Percentiles rank a stretch among this genome's conserved stretches.
phyloP scores from a whole-genome alignment of 768 basidiomycete genomes.

The Sistotremastrum suecicum region DNA sequence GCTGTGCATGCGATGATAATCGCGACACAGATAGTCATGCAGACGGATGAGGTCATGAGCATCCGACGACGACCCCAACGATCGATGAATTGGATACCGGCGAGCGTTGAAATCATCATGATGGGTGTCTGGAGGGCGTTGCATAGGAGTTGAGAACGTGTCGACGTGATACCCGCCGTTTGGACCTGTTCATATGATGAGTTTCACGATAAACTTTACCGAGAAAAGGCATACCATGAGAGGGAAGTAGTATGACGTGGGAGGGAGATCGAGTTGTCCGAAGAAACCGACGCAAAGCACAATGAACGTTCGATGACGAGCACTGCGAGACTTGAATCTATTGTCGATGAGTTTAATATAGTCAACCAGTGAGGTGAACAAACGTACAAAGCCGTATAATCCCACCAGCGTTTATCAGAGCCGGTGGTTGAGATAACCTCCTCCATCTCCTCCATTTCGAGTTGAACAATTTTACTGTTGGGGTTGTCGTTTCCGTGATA shows the following conservation, averaged over 20 bases:
- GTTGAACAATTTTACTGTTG: conserved; percentile 14
- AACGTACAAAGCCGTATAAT: conserved; percentile 14
- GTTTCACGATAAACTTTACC: background rate
- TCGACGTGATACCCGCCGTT: conserved; percentile 21
- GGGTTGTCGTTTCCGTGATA: conserved; percentile 17
- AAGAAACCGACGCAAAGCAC: conserved; percentile 13
- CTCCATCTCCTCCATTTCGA: conserved; percentile 19
- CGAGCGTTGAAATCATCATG: conserved; percentile 20
- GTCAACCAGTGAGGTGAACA: conserved; percentile 3
- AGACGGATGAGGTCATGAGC: conserved; percentile 17
- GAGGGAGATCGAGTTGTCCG: conserved; percentile 12
- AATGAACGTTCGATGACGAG: conserved; percentile 9
- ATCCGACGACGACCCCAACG: conserved; percentile 18
- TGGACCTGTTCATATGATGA: conserved; percentile 7
- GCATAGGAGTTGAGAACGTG: conserved; percentile 13
- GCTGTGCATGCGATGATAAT: conserved; percentile 21
- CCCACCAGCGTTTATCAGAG: conserved; percentile 23
- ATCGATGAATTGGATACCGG: conserved; percentile 19
- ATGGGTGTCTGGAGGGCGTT: conserved; percentile 18
- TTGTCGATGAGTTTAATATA: background rate
- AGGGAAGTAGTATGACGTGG: conserved; percentile 17
- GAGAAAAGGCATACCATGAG: conserved; percentile 9
- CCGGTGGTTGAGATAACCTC: conserved; percentile 16
- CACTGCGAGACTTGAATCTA: conserved; percentile 10
- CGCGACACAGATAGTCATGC: conserved; percentile 15